phyloP scores from a whole-genome alignment of 2,329 filamentous ascomycete species.

The Grosmannia serpens region DNA sequence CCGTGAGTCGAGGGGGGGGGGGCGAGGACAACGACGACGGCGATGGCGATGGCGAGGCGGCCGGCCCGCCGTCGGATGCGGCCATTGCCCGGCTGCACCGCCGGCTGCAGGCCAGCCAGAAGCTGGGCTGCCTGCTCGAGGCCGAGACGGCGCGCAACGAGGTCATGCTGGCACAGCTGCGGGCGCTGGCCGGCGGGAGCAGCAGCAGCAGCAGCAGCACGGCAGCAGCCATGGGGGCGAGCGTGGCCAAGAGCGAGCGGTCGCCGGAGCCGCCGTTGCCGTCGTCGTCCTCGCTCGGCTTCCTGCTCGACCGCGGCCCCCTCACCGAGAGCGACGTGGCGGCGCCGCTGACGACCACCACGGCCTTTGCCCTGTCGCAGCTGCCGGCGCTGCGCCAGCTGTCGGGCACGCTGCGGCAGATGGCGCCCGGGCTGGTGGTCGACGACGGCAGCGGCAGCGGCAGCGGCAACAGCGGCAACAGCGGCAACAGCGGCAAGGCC shows the following conservation, averaged over 20 bases:
- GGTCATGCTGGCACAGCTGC: conserved; percentile 54
- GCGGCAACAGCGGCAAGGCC: background rate
- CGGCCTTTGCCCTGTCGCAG: conserved; percentile 71
- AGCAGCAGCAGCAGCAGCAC: too few species aligned
- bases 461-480: conserved; percentile 14
- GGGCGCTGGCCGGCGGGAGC: conserved; percentile 28
- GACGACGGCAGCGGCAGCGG: conserved; percentile 2
- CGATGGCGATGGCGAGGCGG: background rate
- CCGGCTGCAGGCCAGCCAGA: conserved; percentile 67
- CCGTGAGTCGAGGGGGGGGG: conserved; percentile 7
- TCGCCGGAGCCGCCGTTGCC: conserved; percentile 16
- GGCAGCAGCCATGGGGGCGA: too few species aligned
- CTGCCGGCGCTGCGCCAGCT: conserved; percentile 66
- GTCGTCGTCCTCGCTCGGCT: conserved; percentile 33
- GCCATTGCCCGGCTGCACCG: conserved; percentile 59
- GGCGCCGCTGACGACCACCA: conserved; percentile 55
- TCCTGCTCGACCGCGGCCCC: conserved; percentile 42
- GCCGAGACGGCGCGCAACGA: conserved; percentile 64
- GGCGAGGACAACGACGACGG: conserved; percentile 9
- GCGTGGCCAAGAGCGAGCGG: conserved; percentile 14
- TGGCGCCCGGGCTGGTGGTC: conserved; percentile 50
- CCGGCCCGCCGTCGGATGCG: conserved; percentile 28
- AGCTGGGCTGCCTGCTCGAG: conserved; percentile 57
- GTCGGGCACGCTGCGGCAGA: conserved; percentile 44
- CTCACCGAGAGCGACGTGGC: conserved; percentile 39